Conservation (phyloP, 2,329 filamentous ascomycete species). For the Podosphaera leucotricha region DNA sequence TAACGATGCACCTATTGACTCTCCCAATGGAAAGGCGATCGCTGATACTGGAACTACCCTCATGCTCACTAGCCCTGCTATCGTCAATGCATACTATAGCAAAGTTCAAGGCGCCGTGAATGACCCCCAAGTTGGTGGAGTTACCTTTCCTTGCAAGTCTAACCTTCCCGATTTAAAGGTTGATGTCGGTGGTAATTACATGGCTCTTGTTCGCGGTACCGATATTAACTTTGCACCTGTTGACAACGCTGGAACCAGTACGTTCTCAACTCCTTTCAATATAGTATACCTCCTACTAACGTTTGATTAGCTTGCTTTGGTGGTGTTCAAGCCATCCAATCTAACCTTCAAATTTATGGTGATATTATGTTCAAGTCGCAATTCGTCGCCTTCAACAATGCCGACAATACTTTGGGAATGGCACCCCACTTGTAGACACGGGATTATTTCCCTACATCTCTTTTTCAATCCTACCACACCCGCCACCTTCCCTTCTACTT, state of each 20-base stretch:
- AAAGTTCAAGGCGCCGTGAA: slow-evolving; percentile 18
- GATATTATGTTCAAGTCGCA: slow-evolving; percentile 39
- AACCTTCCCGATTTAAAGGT: slow-evolving; percentile 17
- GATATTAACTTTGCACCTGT: slow-evolving; percentile 30
- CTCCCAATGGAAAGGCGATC: slow-evolving; percentile 28
- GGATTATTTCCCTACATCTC: too few relatives aligned
- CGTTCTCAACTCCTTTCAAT: slow-evolving; percentile 15
- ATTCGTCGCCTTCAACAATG: slow-evolving; percentile 32
- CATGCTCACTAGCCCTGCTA: slow-evolving; percentile 16
- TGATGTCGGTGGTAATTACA: slow-evolving; percentile 18
- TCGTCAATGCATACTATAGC: slow-evolving; percentile 20
- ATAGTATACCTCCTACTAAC: not conserved
- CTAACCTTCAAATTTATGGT: slow-evolving; percentile 35
- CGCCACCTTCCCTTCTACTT: too few relatives aligned
- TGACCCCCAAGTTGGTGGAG: slow-evolving; percentile 16
- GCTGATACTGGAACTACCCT: slow-evolving; percentile 23
- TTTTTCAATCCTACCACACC: too few relatives aligned
- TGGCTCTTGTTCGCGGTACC: slow-evolving; percentile 22
- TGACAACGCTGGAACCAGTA: slow-evolving; percentile 22
- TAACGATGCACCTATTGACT: slow-evolving; percentile 28
- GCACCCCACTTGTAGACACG: slow-evolving; percentile 17
- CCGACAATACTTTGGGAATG: slow-evolving; percentile 29
- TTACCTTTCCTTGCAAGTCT: slow-evolving; percentile 18
- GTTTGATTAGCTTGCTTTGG: slow-evolving; percentile 34
- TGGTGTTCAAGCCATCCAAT: slow-evolving; percentile 36